phyloP scores from a whole-genome alignment of 768 basidiomycete genomes.

The Kwoniella mangroviensis region DNA sequence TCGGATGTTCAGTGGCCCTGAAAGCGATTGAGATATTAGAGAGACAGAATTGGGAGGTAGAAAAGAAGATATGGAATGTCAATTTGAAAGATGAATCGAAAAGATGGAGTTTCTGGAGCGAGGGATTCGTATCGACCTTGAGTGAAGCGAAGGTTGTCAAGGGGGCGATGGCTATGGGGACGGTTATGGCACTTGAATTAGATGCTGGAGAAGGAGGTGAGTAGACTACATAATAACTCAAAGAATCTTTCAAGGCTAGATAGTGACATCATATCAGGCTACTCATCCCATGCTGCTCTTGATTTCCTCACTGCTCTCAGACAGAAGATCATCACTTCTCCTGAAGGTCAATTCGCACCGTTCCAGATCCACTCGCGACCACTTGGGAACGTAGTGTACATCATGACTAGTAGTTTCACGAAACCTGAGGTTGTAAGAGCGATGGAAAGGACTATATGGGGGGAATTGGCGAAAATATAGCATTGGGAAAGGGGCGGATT shows the following conservation, averaged over 20 bases:
- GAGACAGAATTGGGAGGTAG: constrained; percentile 66
- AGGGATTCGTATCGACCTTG: constrained; percentile 68
- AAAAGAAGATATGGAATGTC: constrained; percentile 67
- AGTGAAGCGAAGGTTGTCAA: constrained; percentile 66
- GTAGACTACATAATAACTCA: neutral
- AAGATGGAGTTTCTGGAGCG: constrained; percentile 89
- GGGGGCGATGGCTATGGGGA: constrained; percentile 85
- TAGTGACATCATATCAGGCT: constrained; percentile 57
- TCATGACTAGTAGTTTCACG: constrained; percentile 55
- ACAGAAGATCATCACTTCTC: constrained; percentile 32
- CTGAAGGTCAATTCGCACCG: constrained; percentile 60
- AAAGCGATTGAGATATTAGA: constrained; percentile 74
- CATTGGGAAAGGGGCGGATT: neutral
- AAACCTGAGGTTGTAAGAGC: constrained; percentile 47
- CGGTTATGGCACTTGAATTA: constrained; percentile 78
- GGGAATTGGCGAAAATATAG: constrained; percentile 50
- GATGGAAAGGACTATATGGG: constrained; percentile 64
- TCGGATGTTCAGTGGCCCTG: constrained; percentile 90
- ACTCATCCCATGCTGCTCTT: constrained; percentile 69
- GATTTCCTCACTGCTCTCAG: constrained; percentile 65
- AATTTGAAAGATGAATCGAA: constrained; percentile 28
- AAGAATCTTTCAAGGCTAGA: too few species aligned
- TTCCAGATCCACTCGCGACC: constrained; percentile 81
- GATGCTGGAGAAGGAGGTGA: constrained; percentile 57
- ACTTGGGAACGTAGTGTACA: constrained; percentile 68